Evolutionary conservation across 139 green algal species (phyloP), one percentile per base, ranked within the genome.

Genomic region (Tetradesmus lagerheimii): DNA sequence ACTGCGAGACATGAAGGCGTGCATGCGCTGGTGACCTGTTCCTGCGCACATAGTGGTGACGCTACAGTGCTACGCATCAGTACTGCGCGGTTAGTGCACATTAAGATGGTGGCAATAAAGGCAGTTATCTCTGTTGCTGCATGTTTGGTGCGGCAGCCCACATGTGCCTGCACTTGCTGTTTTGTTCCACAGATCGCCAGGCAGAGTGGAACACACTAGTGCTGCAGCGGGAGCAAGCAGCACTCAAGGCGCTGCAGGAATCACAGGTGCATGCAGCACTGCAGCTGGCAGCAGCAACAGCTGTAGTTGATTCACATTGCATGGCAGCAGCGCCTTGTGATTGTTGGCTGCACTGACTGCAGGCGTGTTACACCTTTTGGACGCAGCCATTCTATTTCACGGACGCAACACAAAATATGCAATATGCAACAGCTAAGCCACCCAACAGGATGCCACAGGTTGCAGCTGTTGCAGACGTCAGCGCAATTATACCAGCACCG

Each of bases 211-310:
- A 71, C 23, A 83, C 67, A 1, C 41, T 62, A 43, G 71, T 89
- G 71, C 85, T 89, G 41, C 85, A 89, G 71, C 41, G 85, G 29
- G 85, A 89, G 71, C 67, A 83, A 29, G 85, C 85, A 83, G 64
- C 67, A 34, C 43, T 89, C 35, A 47, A 29, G 20, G 43, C 67
- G 8, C n/a, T 80, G 66, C 67, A 83, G 41, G 31, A 39, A 38
- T 66, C 39, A 31, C 50, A 83, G 43, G 41, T 76, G 12, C 47
- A 23, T 85, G 41, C 77, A 83, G 38, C 41, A 38, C 2, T 16
- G 27, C 27, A 39, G 2, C 25, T 57, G 18, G 15, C 35, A 83
- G 37, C 37, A 34, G 77, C 77, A 83, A n/a, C 37, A 57, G 77
- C 37, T 35, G 77, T 15, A 62, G 79, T 27, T 38, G 71, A 6